Evolutionary conservation across 129 eudicot genomes (phyloP), one percentile per base, ranked within the genome.

Genomic region (Pittosporum tobira): DNA sequence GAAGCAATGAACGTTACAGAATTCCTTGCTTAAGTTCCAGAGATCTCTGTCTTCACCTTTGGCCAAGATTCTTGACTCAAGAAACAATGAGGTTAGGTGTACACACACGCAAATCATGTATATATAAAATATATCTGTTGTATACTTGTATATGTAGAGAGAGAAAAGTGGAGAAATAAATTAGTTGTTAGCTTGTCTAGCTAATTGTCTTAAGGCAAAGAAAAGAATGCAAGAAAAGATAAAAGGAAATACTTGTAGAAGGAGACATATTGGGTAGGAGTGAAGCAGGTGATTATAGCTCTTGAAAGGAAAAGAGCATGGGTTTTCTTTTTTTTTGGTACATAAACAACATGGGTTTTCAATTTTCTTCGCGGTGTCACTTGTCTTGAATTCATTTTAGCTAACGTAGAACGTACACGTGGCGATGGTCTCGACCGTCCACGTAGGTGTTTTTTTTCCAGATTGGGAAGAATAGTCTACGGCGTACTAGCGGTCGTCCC

Each of bases 21-120:
- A 79, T 86, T 81, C 90, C 64, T 79, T 76, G 65, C 87, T 79
- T 76, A 81, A 81, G 95, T 66, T 78, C 75, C 64, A 62, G 72
- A 81, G 76, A 76, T 85, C 71, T 72, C 89, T 85, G 81, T 36
- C 89, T 79, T 81, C 55, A 57, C 69, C 77, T 70, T 59, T 59
- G 78, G 40, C n/a, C n/a, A n/a, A n/a, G n/a, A n/a, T n/a, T n/a
- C n/a, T n/a, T n/a, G n/a, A n/a, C n/a, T 68, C 61, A 48, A 66
- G 62, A 59, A 57, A 58, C 61, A 61, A 55, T 61, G 73, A 50
- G 43, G 50, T 61, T n/a, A n/a, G n/a, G 68, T 48, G 45, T 52
- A 67, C 65, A 26, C 55, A 44, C 6, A 31, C 18, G 14, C 13
- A 28, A n/a, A 6, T 6, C 62, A n/a, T 65, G 57, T 60, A 34